These are phyloP conservation scores for Pseudopithomyces maydicus DNA, from an alignment of 2,329 filamentous ascomycete genomes.

Conservation along the genomic window DNA sequence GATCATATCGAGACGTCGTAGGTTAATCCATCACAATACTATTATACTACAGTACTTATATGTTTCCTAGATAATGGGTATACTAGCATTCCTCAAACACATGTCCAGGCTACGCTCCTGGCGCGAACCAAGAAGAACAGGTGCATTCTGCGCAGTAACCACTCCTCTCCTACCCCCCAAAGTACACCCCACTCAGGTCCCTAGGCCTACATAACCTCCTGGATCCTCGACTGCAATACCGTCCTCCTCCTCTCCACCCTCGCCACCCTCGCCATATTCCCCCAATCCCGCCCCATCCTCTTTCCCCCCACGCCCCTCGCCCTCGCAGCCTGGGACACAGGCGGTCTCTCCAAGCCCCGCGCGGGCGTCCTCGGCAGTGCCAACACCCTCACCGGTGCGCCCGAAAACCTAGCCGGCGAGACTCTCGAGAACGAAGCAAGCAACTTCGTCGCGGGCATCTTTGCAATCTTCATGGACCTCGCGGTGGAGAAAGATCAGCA, in stretches of 20 bases:
- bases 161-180: neutral
- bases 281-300: neutral
- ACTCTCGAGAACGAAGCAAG: neutral
- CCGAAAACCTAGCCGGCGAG: neutral
- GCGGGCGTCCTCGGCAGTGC: neutral
- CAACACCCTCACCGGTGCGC: neutral
- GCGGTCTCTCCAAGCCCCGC: neutral
- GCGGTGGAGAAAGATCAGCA: neutral
- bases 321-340: neutral
- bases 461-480: neutral
- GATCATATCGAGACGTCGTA: no score
- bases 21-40: no score
- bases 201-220: no score
- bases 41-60: neutral
- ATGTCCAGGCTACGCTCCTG: neutral
- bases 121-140: neutral
- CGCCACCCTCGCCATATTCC: neutral
- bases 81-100: neutral
- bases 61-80: neutral
- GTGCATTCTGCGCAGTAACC: neutral
- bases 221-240: no score
- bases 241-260: no score
- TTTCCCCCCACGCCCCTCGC: neutral
- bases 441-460: neutral
- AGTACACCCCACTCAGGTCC: neutral